Conservation (phyloP, 352 stramenopile genomes). For the Globisporangium yorkense region DNA sequence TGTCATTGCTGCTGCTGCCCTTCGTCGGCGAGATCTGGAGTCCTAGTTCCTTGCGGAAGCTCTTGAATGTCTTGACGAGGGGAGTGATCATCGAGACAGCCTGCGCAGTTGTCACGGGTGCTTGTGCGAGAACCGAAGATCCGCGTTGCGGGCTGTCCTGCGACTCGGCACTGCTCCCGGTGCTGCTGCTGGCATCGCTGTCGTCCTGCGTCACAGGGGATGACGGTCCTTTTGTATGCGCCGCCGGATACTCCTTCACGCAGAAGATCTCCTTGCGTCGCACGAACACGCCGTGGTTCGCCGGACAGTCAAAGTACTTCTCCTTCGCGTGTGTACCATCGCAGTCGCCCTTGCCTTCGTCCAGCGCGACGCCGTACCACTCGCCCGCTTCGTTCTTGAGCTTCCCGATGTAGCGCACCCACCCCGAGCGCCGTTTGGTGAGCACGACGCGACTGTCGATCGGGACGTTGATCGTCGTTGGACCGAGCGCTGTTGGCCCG, state of each 20-base stretch:
- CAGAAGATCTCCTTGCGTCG: slow-evolving; percentile 53
- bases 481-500: background rate
- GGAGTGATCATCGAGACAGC: slow-evolving; percentile 15
- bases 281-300: slow-evolving; percentile 53
- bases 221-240: slow-evolving; percentile 29
- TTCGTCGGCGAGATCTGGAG: slow-evolving; percentile 17
- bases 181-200: slow-evolving; percentile 37
- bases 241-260: slow-evolving; percentile 29
- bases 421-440: slow-evolving; percentile 42
- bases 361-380: slow-evolving; percentile 62
- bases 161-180: slow-evolving; percentile 24
- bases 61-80: slow-evolving; percentile 56
- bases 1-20: slow-evolving; percentile 1
- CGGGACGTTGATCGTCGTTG: slow-evolving; percentile 35
- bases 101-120: slow-evolving; percentile 1
- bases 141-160: slow-evolving; percentile 1
- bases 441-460: slow-evolving; percentile 52
- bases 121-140: slow-evolving; percentile 6
- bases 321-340: slow-evolving; percentile 45
- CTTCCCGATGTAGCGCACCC: slow-evolving; percentile 59
- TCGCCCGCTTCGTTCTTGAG: slow-evolving; percentile 46
- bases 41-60: slow-evolving; percentile 43
- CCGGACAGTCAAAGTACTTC: slow-evolving; percentile 45
- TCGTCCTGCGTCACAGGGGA: slow-evolving; percentile 33
- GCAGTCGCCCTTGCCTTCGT: slow-evolving; percentile 55